phyloP scores from a whole-genome alignment of 345 rosid species.

The Pugionium dolabratum region DNA sequence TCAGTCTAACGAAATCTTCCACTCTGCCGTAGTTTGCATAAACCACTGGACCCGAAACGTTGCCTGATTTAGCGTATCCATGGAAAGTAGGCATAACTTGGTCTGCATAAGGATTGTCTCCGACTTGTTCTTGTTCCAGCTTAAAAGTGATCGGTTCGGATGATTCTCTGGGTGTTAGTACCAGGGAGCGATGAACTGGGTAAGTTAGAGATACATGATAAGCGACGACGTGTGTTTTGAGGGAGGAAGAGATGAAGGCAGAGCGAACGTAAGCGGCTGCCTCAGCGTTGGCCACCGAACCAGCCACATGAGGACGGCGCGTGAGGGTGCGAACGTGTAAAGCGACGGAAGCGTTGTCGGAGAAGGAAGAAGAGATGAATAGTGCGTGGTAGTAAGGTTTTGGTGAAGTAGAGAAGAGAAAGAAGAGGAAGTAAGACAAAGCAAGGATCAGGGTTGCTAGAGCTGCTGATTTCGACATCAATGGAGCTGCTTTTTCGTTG shows the following conservation, averaged over 20 bases:
- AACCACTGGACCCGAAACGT: slow-evolving; percentile 53
- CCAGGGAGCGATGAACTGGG: slow-evolving; percentile 64
- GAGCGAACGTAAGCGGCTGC: slow-evolving; percentile 64
- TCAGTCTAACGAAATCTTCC: slow-evolving; percentile 47
- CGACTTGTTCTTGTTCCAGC: slow-evolving; percentile 54
- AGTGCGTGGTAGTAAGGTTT: slow-evolving; percentile 58
- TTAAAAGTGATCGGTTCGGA: slow-evolving; percentile 43
- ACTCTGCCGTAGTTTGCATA: slow-evolving; percentile 77
- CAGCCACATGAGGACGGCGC: slow-evolving; percentile 78
- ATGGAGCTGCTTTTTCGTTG: not conserved
- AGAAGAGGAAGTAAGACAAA: slow-evolving; percentile 37
- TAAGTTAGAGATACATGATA: slow-evolving; percentile 67
- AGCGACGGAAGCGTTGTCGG: slow-evolving; percentile 64
- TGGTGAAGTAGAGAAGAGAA: slow-evolving; percentile 41
- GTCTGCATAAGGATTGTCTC: slow-evolving; percentile 65
- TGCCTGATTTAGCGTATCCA: slow-evolving; percentile 79
- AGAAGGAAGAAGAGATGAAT: slow-evolving; percentile 54
- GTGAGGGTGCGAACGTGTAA: slow-evolving; percentile 69
- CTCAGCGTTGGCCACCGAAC: slow-evolving; percentile 74
- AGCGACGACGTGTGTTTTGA: slow-evolving; percentile 48
- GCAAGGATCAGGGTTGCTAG: slow-evolving; percentile 41
- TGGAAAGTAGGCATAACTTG: slow-evolving; percentile 76
- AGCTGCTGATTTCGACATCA: slow-evolving; percentile 45
- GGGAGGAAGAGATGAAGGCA: slow-evolving; percentile 46
- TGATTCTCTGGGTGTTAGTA: slow-evolving; percentile 41